These are phyloP conservation scores for Nepenthes mirabilis DNA, from an alignment of 148 eudicot genomes.

Conservation along the genomic window DNA sequence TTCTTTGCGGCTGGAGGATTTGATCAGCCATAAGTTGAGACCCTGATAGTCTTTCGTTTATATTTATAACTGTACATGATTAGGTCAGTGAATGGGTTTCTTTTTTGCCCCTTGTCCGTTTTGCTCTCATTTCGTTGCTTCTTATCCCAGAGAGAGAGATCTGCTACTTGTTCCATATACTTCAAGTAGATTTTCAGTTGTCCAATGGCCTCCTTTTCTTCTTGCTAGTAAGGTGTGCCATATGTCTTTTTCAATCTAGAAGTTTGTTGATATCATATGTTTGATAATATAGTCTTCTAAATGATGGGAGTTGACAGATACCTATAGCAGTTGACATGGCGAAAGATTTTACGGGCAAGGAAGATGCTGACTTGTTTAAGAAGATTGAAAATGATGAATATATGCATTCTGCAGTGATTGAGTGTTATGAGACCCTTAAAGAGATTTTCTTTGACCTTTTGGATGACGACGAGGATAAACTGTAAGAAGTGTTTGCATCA, in stretches of 20 bases:
- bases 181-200: slow-evolving; percentile 59
- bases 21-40: slow-evolving; percentile 68
- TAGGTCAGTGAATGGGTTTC: too few relatives aligned
- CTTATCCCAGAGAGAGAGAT: slow-evolving; percentile 66
- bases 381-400: slow-evolving; percentile 75
- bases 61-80: too few relatives aligned
- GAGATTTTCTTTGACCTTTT: slow-evolving; percentile 47
- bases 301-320: slow-evolving; percentile 34
- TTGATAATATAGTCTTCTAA: slow-evolving; percentile 1
- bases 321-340: slow-evolving; percentile 99
- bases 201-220: slow-evolving; percentile 99
- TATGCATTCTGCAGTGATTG: slow-evolving; percentile 79
- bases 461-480: slow-evolving; percentile 39
- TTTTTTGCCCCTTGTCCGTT: not conserved
- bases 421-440: slow-evolving; percentile 82
- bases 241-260: slow-evolving; percentile 1
- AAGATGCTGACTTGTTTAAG: slow-evolving; percentile 66
- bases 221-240: slow-evolving; percentile 86
- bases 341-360: slow-evolving; percentile 76
- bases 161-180: slow-evolving; percentile 90
- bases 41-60: not conserved
- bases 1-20: slow-evolving; percentile 81
- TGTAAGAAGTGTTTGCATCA: slow-evolving; percentile 23
- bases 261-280: not conserved
- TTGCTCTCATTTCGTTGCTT: not conserved